These are phyloP conservation scores for Lunasporangiospora selenospora DNA, from an alignment of 192 early-diverging fungal genomes.

Conservation along the genomic window DNA sequence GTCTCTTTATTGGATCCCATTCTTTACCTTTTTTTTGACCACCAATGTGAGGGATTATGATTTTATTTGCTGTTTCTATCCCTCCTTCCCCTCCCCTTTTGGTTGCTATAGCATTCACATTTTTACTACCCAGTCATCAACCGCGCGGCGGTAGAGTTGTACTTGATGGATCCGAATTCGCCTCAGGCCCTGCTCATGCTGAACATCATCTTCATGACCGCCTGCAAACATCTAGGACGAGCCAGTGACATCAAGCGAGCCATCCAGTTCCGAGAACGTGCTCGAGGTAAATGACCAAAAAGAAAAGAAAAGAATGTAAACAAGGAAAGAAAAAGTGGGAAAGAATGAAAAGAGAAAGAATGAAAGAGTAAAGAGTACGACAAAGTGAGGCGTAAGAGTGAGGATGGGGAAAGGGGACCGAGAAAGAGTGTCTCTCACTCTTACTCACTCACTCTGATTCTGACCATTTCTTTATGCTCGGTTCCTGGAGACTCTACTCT, in stretches of 20 bases:
- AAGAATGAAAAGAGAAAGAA: too few relatives aligned
- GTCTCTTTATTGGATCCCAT: too few relatives aligned
- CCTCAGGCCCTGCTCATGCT: conserved; percentile 30
- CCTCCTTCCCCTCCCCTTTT: too few relatives aligned
- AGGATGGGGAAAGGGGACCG: too few relatives aligned
- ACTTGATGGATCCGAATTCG: conserved; percentile 35
- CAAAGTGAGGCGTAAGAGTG: too few relatives aligned
- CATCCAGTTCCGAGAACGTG: conserved; percentile 41
- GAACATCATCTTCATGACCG: conserved; percentile 43
- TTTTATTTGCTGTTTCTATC: too few relatives aligned
- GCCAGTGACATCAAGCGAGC: conserved; percentile 36
- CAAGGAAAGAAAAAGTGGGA: not conserved
- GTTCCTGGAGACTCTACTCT: too few relatives aligned
- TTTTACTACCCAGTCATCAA: conserved; percentile 42
- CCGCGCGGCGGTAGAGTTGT: conserved; percentile 27
- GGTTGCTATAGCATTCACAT: conserved; percentile 28
- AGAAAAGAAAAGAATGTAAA: not conserved
- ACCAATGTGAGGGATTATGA: too few relatives aligned
- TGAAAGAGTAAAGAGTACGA: too few relatives aligned
- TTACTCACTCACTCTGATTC: too few relatives aligned
- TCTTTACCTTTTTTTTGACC: not conserved
- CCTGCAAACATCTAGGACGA: conserved; percentile 38
- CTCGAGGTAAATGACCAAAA: conserved; percentile 12
- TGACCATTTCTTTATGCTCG: too few relatives aligned
- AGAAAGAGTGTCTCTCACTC: too few relatives aligned